A percentile compares a stretch with the other conserved stretches of the same genome.
Conservation (phyloP, 768 basidiomycete genomes). For the Trametes gibbosa region DNA sequence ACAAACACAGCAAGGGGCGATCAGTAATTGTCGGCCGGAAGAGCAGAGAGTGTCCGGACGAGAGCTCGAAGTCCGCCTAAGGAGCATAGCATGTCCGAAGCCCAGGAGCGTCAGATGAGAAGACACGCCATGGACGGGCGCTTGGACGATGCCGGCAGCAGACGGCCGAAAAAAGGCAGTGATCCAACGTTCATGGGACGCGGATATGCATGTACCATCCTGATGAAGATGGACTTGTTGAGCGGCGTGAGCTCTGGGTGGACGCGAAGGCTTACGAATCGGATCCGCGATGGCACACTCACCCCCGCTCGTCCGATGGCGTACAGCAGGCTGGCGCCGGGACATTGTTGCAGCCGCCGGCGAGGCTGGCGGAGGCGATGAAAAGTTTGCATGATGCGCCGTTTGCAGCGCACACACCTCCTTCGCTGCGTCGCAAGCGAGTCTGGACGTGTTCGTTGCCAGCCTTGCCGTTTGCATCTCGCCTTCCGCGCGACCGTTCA, state of each 20-base stretch:
- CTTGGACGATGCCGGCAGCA: background rate
- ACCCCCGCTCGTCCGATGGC: background rate
- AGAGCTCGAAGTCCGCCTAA: background rate
- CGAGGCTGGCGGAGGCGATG: background rate
- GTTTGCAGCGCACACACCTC: background rate
- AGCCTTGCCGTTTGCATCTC: background rate
- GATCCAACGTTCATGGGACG: background rate
- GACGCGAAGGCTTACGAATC: constrained; percentile 9
- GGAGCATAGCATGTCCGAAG: background rate
- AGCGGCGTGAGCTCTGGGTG: background rate
- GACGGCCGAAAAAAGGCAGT: background rate
- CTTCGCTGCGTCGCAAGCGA: background rate
- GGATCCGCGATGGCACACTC: background rate
- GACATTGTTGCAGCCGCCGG: background rate
- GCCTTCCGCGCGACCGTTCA: background rate
- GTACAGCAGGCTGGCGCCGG: no score
- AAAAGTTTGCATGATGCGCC: background rate
- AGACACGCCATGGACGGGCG: background rate
- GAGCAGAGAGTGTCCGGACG: background rate
- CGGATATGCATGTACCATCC: background rate
- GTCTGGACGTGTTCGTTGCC: background rate
- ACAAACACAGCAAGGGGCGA: constrained; percentile 2
- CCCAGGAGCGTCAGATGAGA: background rate
- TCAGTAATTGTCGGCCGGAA: background rate
- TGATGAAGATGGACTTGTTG: background rate